Base-by-base conservation (phyloP, 1,139 yeast species). In the Hyphopichia fennica region DNA sequence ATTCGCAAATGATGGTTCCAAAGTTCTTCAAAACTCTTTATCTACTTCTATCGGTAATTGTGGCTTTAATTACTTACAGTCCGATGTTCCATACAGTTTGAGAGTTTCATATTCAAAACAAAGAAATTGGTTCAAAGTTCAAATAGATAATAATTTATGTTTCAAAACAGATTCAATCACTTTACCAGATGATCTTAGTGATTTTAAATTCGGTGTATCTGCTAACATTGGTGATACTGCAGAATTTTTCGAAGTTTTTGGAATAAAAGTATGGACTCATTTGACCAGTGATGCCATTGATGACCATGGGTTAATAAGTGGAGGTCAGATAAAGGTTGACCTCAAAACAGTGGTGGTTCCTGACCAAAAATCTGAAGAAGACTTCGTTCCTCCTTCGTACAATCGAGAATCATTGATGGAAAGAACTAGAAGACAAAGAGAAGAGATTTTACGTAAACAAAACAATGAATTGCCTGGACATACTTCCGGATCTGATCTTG, bases 121-220 rank as follows among this genome's bases (percentile, higher is more conserved):
- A 1, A 47, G 49, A 23, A 66, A 68, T 27, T 61, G 74, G 53
- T 71, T 86, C 46, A 82, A 83, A 50, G 73, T 85, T 15, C 89
- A 86, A 50, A 63, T 84, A 36, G 89, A 86, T 57, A 86, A 86
- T 56, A 80, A 77, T 51, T 68, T 86, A 43, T 82, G 90, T 56
- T 80, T 85, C 62, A 82, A 81, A 56, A 82, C 90, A 0, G 75
- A 78, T 46, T 60, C 75, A 41, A 65, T 85, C 34, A 53, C 58
- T 20, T 54, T 81, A 18, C 75, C 75, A 17, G 38, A 44, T 3
- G 41, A 50, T 27, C 22, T 46, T 1, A 56, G 61, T 5, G 62
- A 71, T 33, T 70, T 69, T 45, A 67, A 62, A 41, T 51, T 84
- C 41, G 89, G 89, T 43, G 62, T 80, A 3, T 66, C 82, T 27